Percentiles rank a stretch among this genome's conserved stretches.
These are phyloP conservation scores for Trichomonas tenax DNA, from an alignment of 208 protist genomes.

Conservation along the genomic window DNA sequence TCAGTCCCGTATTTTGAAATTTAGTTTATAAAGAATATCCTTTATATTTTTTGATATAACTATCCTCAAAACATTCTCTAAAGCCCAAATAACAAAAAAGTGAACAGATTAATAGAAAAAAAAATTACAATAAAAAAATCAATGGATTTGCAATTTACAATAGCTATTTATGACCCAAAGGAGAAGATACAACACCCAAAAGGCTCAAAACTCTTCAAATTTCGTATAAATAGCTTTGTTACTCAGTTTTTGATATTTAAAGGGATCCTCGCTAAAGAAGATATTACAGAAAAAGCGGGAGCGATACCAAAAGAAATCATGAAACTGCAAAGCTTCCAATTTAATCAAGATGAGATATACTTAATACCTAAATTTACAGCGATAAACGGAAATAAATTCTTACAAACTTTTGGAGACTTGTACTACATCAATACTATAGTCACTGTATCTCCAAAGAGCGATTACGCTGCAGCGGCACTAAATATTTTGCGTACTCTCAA, in stretches of 20 bases:
- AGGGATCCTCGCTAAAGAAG: background rate
- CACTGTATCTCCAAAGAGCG: background rate
- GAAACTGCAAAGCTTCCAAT: background rate
- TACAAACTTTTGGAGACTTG: background rate
- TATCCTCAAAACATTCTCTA: no score
- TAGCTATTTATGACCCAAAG: background rate
- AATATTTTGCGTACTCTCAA: background rate
- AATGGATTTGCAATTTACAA: background rate
- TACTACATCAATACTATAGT: background rate
- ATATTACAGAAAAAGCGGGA: background rate
- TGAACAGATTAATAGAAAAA: background rate
- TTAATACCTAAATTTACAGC: background rate
- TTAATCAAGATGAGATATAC: background rate
- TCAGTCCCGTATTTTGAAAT: no score
- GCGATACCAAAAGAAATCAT: background rate
- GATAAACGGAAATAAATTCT: background rate
- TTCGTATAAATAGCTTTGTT: background rate
- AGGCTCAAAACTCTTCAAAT: background rate
- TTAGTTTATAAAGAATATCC: no score
- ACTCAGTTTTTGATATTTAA: background rate
- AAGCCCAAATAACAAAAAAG: no score
- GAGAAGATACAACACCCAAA: background rate
- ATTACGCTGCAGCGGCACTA: background rate
- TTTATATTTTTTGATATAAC: no score
- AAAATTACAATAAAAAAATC: background rate